Conservation (phyloP, 768 basidiomycete species). For the Pulveroboletus sp. region DNA sequence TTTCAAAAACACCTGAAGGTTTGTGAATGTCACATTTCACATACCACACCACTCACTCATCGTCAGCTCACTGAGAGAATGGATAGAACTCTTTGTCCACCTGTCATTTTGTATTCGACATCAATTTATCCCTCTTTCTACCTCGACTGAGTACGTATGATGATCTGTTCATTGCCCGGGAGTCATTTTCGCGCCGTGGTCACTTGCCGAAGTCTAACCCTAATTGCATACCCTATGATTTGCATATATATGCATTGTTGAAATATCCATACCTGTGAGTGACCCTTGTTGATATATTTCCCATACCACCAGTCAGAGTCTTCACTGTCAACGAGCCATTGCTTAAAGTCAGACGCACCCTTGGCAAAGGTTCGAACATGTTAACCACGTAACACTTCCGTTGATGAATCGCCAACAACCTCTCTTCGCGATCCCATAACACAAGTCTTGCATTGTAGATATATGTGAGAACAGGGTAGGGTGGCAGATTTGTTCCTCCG, state of each 20-base stretch:
- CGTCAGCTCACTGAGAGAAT: constrained; percentile 44
- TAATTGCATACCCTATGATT: constrained; percentile 4
- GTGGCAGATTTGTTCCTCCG: neutral
- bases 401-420: constrained; percentile 33
- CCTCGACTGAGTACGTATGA: neutral
- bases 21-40: constrained; percentile 17
- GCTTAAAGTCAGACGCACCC: constrained; percentile 48
- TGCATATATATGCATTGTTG: constrained; percentile 8
- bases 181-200: constrained; percentile 2
- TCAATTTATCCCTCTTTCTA: constrained; percentile 16
- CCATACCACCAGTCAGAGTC: constrained; percentile 16
- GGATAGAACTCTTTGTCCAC: constrained; percentile 6
- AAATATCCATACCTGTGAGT: neutral
- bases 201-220: constrained; percentile 4
- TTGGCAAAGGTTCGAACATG: constrained; percentile 55
- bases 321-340: constrained; percentile 37
- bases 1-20: constrained; percentile 91
- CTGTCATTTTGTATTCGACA: constrained; percentile 17
- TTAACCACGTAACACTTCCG: neutral
- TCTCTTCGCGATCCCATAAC: constrained; percentile 58
- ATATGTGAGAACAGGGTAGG: constrained; percentile 34
- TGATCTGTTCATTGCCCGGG: no score
- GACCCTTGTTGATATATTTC: neutral
- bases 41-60: constrained; percentile 10
- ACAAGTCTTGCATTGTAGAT: constrained; percentile 60